These are phyloP conservation scores for Agrocybe chaxingu DNA, from an alignment of 768 basidiomycete genomes.

Conservation along the genomic window DNA sequence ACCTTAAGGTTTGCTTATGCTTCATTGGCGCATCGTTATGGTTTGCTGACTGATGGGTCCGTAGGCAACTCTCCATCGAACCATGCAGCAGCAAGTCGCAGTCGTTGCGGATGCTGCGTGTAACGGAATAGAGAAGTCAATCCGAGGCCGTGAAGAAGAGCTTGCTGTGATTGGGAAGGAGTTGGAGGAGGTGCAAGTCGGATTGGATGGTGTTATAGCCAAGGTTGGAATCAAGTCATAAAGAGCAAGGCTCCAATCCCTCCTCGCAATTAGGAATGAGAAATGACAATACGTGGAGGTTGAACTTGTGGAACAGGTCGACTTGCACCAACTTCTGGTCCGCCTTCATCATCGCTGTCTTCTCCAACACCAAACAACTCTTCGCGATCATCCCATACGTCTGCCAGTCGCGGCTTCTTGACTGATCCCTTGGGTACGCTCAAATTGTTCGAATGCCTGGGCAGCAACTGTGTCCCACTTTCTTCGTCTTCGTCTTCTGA, in stretches of 20 bases:
- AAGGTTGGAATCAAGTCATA: conserved; percentile 10
- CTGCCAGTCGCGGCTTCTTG: conserved; percentile 37
- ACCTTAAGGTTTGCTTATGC: conserved; percentile 48
- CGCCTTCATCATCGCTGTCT: conserved; percentile 56
- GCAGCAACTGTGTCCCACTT: conserved; percentile 54
- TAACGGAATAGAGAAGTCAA: conserved; percentile 37
- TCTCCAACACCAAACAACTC: conserved; percentile 69
- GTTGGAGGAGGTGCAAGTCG: conserved; percentile 35
- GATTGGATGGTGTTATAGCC: conserved; percentile 23
- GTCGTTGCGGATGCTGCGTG: conserved; percentile 50
- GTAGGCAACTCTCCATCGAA: conserved; percentile 44
- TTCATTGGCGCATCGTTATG: not conserved
- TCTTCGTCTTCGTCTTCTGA: conserved; percentile 50
- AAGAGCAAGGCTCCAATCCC: not conserved
- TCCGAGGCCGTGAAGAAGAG: conserved; percentile 40
- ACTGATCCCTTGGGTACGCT: conserved; percentile 10
- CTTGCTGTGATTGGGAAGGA: conserved; percentile 41
- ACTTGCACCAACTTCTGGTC: conserved; percentile 16
- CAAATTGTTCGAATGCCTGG: conserved; percentile 35
- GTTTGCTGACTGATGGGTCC: not conserved
- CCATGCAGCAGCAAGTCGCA: conserved; percentile 50
- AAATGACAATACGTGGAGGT: conserved; percentile 20
- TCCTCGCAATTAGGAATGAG: conserved; percentile 12
- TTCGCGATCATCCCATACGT: conserved; percentile 80
- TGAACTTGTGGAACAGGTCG: conserved; percentile 6